phyloP scores from a whole-genome alignment of 257 asterid genomes.

The Solanum raphanifolium region DNA sequence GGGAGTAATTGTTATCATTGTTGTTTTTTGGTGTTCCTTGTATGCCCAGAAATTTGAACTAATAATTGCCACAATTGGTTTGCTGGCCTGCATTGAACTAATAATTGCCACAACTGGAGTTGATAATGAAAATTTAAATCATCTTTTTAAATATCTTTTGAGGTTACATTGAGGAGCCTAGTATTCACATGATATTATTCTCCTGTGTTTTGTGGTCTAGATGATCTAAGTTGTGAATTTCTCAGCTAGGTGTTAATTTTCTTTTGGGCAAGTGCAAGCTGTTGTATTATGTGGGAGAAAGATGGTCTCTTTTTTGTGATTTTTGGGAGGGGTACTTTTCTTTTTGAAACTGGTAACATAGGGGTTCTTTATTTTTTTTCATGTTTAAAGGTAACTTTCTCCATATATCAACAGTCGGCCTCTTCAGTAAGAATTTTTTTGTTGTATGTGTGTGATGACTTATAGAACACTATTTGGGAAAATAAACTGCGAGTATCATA shows the following conservation, averaged over 20 bases:
- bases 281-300: background rate
- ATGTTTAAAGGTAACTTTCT: background rate
- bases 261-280: background rate
- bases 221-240: background rate
- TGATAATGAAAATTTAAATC: background rate
- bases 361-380: background rate
- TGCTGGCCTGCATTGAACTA: background rate
- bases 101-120: background rate
- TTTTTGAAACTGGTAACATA: background rate
- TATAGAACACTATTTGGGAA: background rate
- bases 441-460: background rate
- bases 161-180: background rate
- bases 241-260: background rate
- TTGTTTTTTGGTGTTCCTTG: background rate
- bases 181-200: background rate
- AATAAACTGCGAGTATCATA: background rate
- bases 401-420: background rate
- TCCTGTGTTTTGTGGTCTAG: background rate
- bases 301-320: background rate
- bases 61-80: background rate
- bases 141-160: background rate
- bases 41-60: background rate
- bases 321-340: background rate
- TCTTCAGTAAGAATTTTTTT: background rate
- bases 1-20: background rate